phyloP scores from a whole-genome alignment of 2,329 filamentous ascomycete genomes.

The Sporothrix mexicana region DNA sequence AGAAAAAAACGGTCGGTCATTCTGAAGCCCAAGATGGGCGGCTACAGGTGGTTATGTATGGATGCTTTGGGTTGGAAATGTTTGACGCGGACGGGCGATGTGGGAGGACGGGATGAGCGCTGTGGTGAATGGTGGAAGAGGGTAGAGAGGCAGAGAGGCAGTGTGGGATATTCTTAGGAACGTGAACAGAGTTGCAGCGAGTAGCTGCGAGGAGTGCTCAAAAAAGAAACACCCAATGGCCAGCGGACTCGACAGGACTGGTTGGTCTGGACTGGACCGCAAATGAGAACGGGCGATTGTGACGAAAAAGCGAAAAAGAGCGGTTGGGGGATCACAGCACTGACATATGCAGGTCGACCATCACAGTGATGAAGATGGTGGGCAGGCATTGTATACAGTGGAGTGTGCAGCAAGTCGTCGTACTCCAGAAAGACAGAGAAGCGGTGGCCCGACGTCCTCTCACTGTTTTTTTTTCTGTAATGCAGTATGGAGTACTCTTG shows the following conservation, averaged over 20 bases:
- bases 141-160: too few species aligned
- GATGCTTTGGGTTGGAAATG: constrained; percentile 24
- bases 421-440: not conserved
- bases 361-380: constrained; percentile 39
- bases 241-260: not conserved
- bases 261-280: not conserved
- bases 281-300: constrained; percentile 17
- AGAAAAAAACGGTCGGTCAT: constrained; percentile 44
- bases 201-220: not conserved
- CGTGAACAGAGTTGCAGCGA: constrained; percentile 25
- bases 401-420: too few species aligned
- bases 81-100: not conserved
- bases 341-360: constrained; percentile 38
- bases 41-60: constrained; percentile 58
- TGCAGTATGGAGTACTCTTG: too few species aligned
- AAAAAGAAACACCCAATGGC: constrained; percentile 18
- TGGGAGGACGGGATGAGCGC: not conserved
- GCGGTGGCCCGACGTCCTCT: not conserved
- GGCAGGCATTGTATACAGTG: not conserved
- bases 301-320: not conserved
- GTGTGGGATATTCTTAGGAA: constrained; percentile 19
- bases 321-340: constrained; percentile 37
- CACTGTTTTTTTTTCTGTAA: too few species aligned
- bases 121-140: not conserved
- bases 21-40: constrained; percentile 49